Evolutionary conservation across 768 basidiomycete species (phyloP), one percentile per base, ranked within the genome.

Genomic region (Russula foetens): DNA sequence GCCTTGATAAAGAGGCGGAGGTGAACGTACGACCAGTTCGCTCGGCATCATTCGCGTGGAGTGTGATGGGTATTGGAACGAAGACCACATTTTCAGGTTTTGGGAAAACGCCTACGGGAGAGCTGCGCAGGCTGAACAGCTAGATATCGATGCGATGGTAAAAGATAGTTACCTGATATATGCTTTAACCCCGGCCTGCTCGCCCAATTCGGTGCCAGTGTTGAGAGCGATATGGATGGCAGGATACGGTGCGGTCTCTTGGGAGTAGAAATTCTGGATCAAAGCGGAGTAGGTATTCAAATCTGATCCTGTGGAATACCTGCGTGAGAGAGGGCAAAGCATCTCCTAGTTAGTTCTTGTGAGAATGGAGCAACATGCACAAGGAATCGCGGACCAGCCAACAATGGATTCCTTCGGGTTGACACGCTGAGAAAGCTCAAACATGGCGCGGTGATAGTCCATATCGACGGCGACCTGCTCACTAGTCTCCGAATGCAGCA

Each of bases 81-180:
- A 98, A 98, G 31, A 95, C 90, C 67, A 90, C 92, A 74, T 97
- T 96, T 76, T 98, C 95, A 46, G 92, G 84, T 75, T 92, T 95
- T 38, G 89, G 90, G 71, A 79, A 82, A 26, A 94, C 83, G 12
- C 95, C 94, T 17, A 98, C 84, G 4, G 92, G 92, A 55, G 92
- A 88, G 69, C 92, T 92, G 66, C 31, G 43, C 49, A 12, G 24
- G 15, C 7, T 53, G 29, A 57, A 33, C 17, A 17, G 38, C 29
- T 21, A 28, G 11, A 17, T n/a, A 55, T 21, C 33, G 17, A 52
- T 19, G 28, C 39, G 29, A n/a, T 19, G 17, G 12, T 17, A 5
- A 52, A 23, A 26, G 39, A 31, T 19, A 17, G 9, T 26, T 54
- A 90, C 92, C 92, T 90, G 63, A 94, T 78, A 72, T 85, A 98